Evolutionary conservation across 2,329 filamentous ascomycete genomes (phyloP).

Genomic region (Davidsoniella australis): DNA sequence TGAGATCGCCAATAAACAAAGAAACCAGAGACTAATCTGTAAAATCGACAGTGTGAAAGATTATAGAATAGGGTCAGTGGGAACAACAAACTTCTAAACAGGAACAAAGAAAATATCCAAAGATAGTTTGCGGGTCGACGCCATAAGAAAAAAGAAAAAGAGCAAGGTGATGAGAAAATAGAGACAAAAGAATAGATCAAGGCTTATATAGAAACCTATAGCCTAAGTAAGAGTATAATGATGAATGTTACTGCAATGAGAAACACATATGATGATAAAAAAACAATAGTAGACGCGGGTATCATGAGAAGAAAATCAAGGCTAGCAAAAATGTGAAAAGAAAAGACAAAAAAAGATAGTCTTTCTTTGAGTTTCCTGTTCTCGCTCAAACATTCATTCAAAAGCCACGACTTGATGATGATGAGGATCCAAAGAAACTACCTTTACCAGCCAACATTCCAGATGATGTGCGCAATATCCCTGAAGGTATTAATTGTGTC

Average conservation of each 20-base stretch:
- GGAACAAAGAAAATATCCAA: not conserved
- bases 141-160: no score
- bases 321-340: not conserved
- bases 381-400: not conserved
- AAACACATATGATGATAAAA: not conserved
- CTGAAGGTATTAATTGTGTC: slow-evolving; percentile 62
- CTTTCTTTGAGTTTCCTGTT: not conserved
- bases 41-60: no score
- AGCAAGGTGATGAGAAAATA: no score
- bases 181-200: no score
- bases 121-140: not conserved
- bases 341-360: slow-evolving; percentile 2
- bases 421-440: slow-evolving; percentile 16
- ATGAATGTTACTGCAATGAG: not conserved
- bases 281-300: not conserved
- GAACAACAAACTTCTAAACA: not conserved
- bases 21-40: no score
- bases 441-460: slow-evolving; percentile 51
- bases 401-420: slow-evolving; percentile 2
- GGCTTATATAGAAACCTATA: no score
- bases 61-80: not conserved
- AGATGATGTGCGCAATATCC: slow-evolving; percentile 54
- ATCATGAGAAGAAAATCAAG: no score
- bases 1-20: no score
- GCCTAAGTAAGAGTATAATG: no score